Base-by-base conservation (phyloP, 768 basidiomycete genomes). In the Nidularia pulvinata region DNA sequence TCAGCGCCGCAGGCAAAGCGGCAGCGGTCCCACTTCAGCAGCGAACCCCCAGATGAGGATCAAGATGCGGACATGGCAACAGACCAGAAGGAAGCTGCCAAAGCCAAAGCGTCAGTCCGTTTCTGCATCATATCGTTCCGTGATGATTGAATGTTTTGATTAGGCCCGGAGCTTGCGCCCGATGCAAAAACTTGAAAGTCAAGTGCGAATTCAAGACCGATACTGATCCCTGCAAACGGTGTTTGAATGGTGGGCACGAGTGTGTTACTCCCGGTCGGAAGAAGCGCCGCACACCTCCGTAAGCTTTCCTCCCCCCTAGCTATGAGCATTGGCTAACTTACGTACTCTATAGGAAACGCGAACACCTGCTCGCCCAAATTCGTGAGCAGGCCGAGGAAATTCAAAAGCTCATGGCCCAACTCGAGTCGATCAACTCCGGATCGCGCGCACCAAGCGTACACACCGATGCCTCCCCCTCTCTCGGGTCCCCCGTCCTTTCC, bases 241-340 rank as follows among this genome's bases (percentile, higher is more conserved):
- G 90, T 61, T 67, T 80, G 51, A 81, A 82, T 55, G 86, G 86
- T 7, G 82, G 81, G 5, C 84, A 89, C 52, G 87, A 89, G 49
- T 93, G 90, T 59, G 70, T 85, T 42, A 89, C 88, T 48, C 90
- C 90, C n/a, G 90, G 89, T n/a, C 79, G 88, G 56, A 92, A 90
- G 69, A 88, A 89, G 62, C 85, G 90, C 53, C 77, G 86, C 46
- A 80, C 85, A 4, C 90, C 91, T 50, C 91, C 88, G 90, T 92
- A 69, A 65, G 87, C 71, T 43, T 1, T 16, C 44, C 13, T 33
- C 46, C 11, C 22, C 16, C 39, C 30, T 36, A 33, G 37, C 34
- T 30, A 30, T n/a, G 10, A 48, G 55, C 34, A 57, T 50, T 32
- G 39, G 51, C 34, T 56, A n/a, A 57, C 51, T 11, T 45, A 47